A percentile compares a stretch with the other conserved stretches of the same genome.
These are phyloP conservation scores for Hygrocybe punicea DNA, from an alignment of 768 basidiomycete species.

Conservation along the genomic window DNA sequence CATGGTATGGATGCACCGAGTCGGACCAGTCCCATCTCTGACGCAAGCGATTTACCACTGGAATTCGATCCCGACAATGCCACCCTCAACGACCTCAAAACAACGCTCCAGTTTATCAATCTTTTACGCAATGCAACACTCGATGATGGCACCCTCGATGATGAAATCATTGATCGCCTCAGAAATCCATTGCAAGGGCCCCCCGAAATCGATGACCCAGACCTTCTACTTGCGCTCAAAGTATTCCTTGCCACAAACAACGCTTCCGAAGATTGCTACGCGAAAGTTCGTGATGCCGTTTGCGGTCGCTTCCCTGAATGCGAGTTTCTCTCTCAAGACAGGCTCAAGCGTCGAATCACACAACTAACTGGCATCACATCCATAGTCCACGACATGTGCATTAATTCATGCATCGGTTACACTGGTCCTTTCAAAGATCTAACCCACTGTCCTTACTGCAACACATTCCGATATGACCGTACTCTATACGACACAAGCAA, in stretches of 20 bases:
- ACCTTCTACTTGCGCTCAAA: constrained; percentile 30
- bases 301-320: background rate
- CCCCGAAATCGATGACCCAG: constrained; percentile 12
- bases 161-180: background rate
- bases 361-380: constrained; percentile 31
- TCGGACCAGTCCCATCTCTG: background rate
- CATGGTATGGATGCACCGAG: background rate
- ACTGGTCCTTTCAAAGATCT: constrained; percentile 32
- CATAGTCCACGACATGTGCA: constrained; percentile 39
- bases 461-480: constrained; percentile 21
- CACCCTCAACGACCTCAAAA: background rate
- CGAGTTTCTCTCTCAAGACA: constrained; percentile 15
- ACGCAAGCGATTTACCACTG: background rate
- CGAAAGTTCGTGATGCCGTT: constrained; percentile 18
- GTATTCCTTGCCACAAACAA: constrained; percentile 28
- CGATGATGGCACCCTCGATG: background rate
- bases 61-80: background rate
- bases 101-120: background rate
- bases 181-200: background rate
- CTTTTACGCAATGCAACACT: background rate
- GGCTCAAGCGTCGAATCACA: constrained; percentile 11
- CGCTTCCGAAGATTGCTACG: constrained; percentile 32
- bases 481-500: constrained; percentile 1
- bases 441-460: constrained; percentile 28
- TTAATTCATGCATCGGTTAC: constrained; percentile 35